These are phyloP conservation scores for Musa balbisiana DNA, from an alignment of 202 grass and related monocot genomes.

Conservation along the genomic window DNA sequence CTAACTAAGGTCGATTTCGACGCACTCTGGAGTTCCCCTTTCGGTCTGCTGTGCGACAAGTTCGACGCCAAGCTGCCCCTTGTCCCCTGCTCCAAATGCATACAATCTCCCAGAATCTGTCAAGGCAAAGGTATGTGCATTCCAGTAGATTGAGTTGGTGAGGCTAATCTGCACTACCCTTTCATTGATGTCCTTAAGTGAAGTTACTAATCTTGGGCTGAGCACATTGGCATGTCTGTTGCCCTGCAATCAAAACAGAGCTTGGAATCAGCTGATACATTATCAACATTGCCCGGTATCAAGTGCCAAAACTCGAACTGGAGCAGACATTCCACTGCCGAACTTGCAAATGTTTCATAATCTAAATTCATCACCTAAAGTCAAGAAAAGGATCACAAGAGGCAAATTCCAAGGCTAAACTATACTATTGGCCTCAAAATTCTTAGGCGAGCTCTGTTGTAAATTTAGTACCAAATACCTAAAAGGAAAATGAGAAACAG, in stretches of 20 bases:
- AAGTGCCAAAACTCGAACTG: no score
- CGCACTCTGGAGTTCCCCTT: conserved; percentile 54
- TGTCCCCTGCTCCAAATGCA: conserved; percentile 69
- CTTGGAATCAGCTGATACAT: not conserved
- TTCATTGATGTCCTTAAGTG: conserved; percentile 66
- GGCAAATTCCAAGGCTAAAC: no score
- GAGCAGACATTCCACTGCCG: not conserved
- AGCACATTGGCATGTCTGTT: conserved; percentile 63
- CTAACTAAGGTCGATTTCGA: conserved; percentile 63
- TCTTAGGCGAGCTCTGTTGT: no score
- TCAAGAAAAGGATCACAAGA: not conserved
- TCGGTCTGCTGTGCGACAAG: conserved; percentile 65
- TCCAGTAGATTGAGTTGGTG: conserved; percentile 89
- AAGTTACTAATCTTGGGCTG: conserved; percentile 67
- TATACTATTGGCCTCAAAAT: no score
- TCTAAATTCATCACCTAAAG: not conserved
- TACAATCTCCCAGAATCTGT: conserved; percentile 72
- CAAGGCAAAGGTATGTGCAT: conserved; percentile 91
- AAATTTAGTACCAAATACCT: not conserved
- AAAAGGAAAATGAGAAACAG: not conserved
- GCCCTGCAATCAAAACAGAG: conserved; percentile 43
- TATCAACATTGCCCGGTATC: not conserved
- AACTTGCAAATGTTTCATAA: not conserved
- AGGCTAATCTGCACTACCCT: conserved; percentile 86
- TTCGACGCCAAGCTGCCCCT: conserved; percentile 75